phyloP scores from a whole-genome alignment of 805 yeast species.

The Teunomyces kruisii region DNA sequence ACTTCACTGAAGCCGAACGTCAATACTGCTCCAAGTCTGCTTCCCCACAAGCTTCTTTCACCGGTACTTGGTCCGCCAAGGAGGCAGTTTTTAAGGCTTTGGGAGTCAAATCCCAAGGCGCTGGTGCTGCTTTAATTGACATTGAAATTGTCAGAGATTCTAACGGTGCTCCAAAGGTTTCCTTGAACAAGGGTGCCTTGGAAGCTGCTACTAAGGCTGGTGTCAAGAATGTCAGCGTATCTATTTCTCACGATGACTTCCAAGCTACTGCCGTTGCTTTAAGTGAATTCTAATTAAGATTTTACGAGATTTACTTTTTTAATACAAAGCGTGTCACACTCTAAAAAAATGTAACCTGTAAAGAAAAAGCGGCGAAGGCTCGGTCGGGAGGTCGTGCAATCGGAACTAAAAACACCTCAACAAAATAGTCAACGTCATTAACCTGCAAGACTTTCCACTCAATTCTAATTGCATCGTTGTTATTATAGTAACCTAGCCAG shows the following conservation, averaged over 20 bases:
- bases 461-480: not conserved
- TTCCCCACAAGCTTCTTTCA: constrained; percentile 81
- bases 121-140: constrained; percentile 89
- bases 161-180: constrained; percentile 82
- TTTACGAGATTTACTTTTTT: not conserved
- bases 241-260: constrained; percentile 94
- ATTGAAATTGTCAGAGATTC: constrained; percentile 78
- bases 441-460: constrained; percentile 1
- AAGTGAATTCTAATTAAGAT: constrained; percentile 44
- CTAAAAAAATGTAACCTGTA: not conserved
- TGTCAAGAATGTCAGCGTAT: constrained; percentile 70
- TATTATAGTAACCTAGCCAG: not conserved
- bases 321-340: not conserved
- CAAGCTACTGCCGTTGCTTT: constrained; percentile 98
- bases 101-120: constrained; percentile 87
- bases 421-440: constrained; percentile 3
- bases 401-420: constrained; percentile 2
- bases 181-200: constrained; percentile 73
- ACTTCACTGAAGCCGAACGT: constrained; percentile 82
- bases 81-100: constrained; percentile 98
- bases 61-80: constrained; percentile 99
- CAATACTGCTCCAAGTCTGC: constrained; percentile 75
- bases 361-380: constrained; percentile 1
- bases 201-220: constrained; percentile 71
- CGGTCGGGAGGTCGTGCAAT: constrained; percentile 4